Conservation (phyloP, 2,329 filamentous ascomycete species). For the Pezicula rhizophila region DNA sequence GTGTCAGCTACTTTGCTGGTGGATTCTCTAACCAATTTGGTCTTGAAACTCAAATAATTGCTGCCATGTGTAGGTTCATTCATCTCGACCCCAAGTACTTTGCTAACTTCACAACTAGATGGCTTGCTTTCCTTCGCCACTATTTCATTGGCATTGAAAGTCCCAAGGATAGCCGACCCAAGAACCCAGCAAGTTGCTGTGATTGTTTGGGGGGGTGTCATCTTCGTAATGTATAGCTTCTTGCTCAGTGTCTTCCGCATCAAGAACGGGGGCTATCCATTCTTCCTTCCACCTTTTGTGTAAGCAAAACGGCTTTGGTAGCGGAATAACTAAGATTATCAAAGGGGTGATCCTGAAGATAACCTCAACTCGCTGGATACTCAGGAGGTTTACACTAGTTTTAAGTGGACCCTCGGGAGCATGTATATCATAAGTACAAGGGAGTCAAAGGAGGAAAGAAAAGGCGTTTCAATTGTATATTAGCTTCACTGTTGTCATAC, state of each 20-base stretch:
- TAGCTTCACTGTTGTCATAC: no score
- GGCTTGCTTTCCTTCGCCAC: slow-evolving; percentile 81
- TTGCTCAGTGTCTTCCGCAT: slow-evolving; percentile 86
- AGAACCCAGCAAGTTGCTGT: slow-evolving; percentile 76
- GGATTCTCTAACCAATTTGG: slow-evolving; percentile 94
- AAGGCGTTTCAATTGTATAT: no score
- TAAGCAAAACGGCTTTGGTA: slow-evolving; percentile 9
- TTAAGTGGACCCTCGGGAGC: no score
- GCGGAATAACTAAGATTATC: no score
- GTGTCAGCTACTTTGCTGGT: slow-evolving; percentile 81
- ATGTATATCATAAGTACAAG: not conserved
- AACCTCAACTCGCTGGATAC: no score
- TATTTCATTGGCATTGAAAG: slow-evolving; percentile 87
- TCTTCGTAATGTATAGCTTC: slow-evolving; percentile 88
- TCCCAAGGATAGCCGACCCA: slow-evolving; percentile 76
- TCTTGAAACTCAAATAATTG: slow-evolving; percentile 91
- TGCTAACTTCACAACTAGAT: slow-evolving; percentile 38
- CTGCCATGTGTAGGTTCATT: slow-evolving; percentile 74
- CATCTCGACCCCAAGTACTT: not conserved
- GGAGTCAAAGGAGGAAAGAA: not conserved
- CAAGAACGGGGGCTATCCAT: slow-evolving; percentile 94
- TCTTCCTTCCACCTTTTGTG: slow-evolving; percentile 81
- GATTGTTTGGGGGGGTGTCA: slow-evolving; percentile 68
- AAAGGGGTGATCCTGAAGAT: no score
- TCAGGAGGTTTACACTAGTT: no score